Evolutionary conservation across 108 stramenopile species (phyloP).

Genomic region (Fragilaria crotonensis): DNA sequence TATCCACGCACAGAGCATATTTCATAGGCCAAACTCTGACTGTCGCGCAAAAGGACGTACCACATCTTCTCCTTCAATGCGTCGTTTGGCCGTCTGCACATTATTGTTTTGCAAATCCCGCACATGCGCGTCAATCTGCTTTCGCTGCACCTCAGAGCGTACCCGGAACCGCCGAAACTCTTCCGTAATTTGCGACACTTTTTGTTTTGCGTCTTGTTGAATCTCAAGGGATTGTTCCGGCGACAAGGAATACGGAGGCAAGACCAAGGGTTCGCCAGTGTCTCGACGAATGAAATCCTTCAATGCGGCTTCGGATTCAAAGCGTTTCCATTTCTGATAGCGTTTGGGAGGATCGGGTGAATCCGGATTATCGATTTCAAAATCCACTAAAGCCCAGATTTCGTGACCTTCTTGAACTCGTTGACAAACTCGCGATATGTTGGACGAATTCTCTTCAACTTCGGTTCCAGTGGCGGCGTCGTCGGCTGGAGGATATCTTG

Average conservation of each 20-base stretch:
- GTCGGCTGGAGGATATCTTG: no score
- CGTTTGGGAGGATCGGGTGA: constrained; percentile 16
- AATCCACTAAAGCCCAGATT: constrained; percentile 80
- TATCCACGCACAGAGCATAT: no score
- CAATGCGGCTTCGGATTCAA: constrained; percentile 59
- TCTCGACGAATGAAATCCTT: constrained; percentile 76
- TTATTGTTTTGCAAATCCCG: constrained; percentile 66
- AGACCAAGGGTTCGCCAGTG: constrained; percentile 74
- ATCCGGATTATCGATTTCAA: constrained; percentile 39
- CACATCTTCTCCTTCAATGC: constrained; percentile 58
- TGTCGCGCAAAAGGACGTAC: no score
- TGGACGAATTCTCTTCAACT: constrained; percentile 15
- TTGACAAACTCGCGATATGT: constrained; percentile 72
- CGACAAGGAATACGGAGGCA: constrained; percentile 72
- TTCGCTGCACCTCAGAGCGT: constrained; percentile 66
- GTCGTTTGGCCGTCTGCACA: constrained; percentile 56
- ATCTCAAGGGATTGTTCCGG: constrained; percentile 70
- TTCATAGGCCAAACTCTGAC: no score
- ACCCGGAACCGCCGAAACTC: constrained; percentile 85
- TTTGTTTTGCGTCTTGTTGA: constrained; percentile 47
- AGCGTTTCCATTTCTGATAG: constrained; percentile 64
- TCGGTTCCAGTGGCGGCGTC: constrained; percentile 8
- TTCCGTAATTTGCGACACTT: constrained; percentile 64
- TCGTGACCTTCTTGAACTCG: constrained; percentile 35
- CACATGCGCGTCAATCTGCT: constrained; percentile 73